A percentile compares a stretch with the other conserved stretches of the same genome.
phyloP scores from a whole-genome alignment of 176 grass and related monocot species.

The Zoysia pacifica region DNA sequence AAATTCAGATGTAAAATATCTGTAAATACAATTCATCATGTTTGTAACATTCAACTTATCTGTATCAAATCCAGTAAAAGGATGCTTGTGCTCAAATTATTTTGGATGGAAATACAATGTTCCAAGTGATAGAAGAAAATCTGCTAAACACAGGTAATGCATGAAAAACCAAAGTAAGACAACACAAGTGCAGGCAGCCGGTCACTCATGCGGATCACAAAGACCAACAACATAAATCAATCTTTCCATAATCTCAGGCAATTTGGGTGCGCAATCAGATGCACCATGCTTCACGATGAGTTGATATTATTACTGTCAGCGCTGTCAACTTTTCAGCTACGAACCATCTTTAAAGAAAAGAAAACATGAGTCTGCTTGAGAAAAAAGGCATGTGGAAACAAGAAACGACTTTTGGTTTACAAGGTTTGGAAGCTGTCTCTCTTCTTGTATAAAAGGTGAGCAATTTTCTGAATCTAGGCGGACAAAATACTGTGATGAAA shows the following conservation, averaged over 20 bases:
- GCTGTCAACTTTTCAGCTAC: not conserved
- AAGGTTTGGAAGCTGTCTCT: not conserved
- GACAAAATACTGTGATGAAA: slow-evolving; percentile 8
- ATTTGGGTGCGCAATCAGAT: not conserved
- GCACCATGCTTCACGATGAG: not conserved
- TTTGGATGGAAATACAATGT: not conserved
- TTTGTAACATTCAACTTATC: not conserved
- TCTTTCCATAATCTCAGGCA: not conserved
- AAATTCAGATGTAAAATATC: not conserved
- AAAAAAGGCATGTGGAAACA: not conserved
- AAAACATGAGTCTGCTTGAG: not conserved
- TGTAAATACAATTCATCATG: not conserved
- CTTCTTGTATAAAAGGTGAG: slow-evolving; percentile 13
- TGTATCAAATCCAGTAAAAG: not conserved
- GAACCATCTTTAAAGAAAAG: not conserved
- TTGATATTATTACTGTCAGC: not conserved
- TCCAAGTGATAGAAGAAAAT: not conserved
- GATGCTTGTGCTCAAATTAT: not conserved
- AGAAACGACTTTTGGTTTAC: not conserved
- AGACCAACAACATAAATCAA: not conserved
- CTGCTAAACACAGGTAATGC: not conserved
- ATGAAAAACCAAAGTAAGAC: not conserved
- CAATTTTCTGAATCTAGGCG: slow-evolving; percentile 5
- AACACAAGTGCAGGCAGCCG: slow-evolving; percentile 3
- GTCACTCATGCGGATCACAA: not conserved